Evolutionary conservation across 164 flowering plant genomes (phyloP), one percentile per base, ranked within the genome.

Genomic region (Annona cherimola): DNA sequence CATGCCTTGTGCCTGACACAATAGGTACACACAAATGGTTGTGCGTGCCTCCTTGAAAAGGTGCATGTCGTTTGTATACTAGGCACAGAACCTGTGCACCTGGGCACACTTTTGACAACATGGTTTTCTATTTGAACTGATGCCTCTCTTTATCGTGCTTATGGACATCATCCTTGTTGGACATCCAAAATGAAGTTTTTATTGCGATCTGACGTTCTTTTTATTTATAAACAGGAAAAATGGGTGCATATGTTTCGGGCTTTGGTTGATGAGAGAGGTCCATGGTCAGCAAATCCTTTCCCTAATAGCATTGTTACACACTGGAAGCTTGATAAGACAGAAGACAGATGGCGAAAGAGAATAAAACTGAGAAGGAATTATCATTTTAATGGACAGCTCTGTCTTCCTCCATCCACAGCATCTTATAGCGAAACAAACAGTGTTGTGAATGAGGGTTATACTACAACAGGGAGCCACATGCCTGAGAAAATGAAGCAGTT

Each of bases 261-360:
- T 69, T 79, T 96, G 79, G 90, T 89, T 81, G 99, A 96, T 86
- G 99, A 96, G 80, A 87, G 99, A 78, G 99, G 99, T 78, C 97
- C 99, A 61, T 96, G 99, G 99, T 96, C 98, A 50, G 89, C 97
- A 61, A 89, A 84, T 85, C 93, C 94, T 63, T 96, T 90, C 81
- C 98, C 93, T 63, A 92, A 90, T 79, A 79, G 73, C 74, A 76
- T 77, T 63, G 42, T 83, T n/a, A 80, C 83, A 69, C 92, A 86
- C 73, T 96, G 99, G 99, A 96, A 96, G 81, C 96, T 91, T 68
- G 99, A 96, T 78, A 96, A 92, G 82, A 86, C 96, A 69, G 99
- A 96, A 78, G 98, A 96, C 79, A 45, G 74, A 18, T 91, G 96
- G 98, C 87, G 99, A 9, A 89, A 98, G 44, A 89, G 99, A 73